Evolutionary conservation across 495 filamentous ascomycete genomes (phyloP), one percentile per base, ranked within the genome.

Genomic region (Sordaria brevicollis): DNA sequence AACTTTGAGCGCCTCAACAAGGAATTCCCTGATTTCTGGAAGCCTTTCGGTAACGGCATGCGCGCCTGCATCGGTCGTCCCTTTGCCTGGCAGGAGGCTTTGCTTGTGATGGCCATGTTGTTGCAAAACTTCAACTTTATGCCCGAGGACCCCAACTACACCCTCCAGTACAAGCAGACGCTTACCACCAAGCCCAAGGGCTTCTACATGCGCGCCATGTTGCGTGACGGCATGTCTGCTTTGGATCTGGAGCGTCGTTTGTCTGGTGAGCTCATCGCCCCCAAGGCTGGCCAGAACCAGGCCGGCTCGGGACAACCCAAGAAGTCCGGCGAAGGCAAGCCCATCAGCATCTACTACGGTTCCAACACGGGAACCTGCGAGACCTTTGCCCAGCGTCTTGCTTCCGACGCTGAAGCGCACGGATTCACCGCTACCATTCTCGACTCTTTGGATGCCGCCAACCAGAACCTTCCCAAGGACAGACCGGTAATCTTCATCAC

Each of bases 341-440:
- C 79, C 0, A 84, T 93, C 75, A 84, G 83, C 39, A 87, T 93
- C n/a, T 85, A 88, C 35, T 93, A 89, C 71, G 91, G 91, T 17
- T 89, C 87, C 15, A 93, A 93, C 71, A 88, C 87, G 4, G 91
- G 91, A 3, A 94, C 91, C 13, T 94, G 91, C 74, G 89, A 92
- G 74, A 81, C 86, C 3, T 81, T 94, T 37, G 90, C 90, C 2
- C 84, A 88, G 71, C 81, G 83, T 65, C 75, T 93, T 15, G 89
- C 89, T 6, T 82, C 82, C 67, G 84, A 86, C 74, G 89, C 90
- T 3, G 71, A 76, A 19, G 73, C 75, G 4, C 86, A 89, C 72
- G 91, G 90, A 0, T 92, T 86, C 72, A 72, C 74, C 3, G 88
- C 88, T 6, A 76, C 83, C 8, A 75, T 83, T 66, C 78, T 90